Percentiles rank a stretch among this genome's conserved stretches.
phyloP scores from a whole-genome alignment of 495 filamentous ascomycete species.

The Xylaria scruposa region DNA sequence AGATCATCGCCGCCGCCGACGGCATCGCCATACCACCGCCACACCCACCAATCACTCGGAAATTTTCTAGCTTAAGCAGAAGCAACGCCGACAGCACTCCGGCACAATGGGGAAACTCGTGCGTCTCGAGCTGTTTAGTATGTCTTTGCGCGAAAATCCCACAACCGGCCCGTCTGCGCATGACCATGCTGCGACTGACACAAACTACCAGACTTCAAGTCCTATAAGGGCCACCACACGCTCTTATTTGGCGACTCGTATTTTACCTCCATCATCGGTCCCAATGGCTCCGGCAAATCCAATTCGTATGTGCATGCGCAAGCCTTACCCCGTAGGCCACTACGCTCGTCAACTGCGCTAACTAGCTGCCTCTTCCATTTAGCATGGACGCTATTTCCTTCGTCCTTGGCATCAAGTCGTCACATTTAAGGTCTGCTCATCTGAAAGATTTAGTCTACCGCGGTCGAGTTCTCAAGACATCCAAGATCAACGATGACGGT shows the following conservation, averaged over 20 bases:
- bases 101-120: slow-evolving; percentile 81
- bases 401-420: slow-evolving; percentile 97
- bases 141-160: slow-evolving; percentile 35
- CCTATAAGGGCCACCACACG: slow-evolving; percentile 93
- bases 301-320: slow-evolving; percentile 77
- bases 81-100: slow-evolving; percentile 18
- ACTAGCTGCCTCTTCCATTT: slow-evolving; percentile 16
- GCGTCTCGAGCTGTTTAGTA: slow-evolving; percentile 93
- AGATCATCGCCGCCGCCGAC: neutral
- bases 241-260: slow-evolving; percentile 98
- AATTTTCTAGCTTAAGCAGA: slow-evolving; percentile 8
- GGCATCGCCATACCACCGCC: neutral
- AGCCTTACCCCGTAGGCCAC: neutral
- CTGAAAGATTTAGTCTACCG: slow-evolving; percentile 95
- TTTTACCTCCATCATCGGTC: slow-evolving; percentile 98
- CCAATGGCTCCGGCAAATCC: slow-evolving; percentile 99
- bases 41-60: slow-evolving; percentile 14
- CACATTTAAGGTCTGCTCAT: slow-evolving; percentile 92
- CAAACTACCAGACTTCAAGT: slow-evolving; percentile 84
- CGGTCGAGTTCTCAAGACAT: slow-evolving; percentile 88
- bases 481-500: slow-evolving; percentile 87
- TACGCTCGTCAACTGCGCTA: slow-evolving; percentile 6
- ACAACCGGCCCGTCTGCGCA: slow-evolving; percentile 26
- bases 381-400: slow-evolving; percentile 99
- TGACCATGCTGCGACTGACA: slow-evolving; percentile 37